Evolutionary conservation across 208 protist species (phyloP).

Genomic region (Angomonas deanei): DNA sequence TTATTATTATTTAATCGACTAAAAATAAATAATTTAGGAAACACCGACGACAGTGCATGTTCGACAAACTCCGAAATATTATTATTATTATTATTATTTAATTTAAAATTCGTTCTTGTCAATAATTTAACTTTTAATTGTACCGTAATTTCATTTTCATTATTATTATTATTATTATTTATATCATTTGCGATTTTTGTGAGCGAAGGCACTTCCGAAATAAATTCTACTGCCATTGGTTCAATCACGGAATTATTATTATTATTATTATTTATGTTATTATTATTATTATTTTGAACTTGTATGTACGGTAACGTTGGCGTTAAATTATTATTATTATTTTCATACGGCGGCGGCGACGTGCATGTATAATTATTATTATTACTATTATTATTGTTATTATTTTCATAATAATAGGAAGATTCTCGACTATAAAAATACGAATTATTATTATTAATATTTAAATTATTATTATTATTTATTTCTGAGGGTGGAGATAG

Average conservation of each 20-base stretch:
- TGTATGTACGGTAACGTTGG: too few species aligned
- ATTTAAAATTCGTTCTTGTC: neutral
- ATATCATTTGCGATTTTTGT: neutral
- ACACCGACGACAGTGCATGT: neutral
- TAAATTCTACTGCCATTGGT: neutral
- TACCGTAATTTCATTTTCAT: neutral
- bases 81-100: constrained; percentile 1
- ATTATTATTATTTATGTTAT: neutral
- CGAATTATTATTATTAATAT: neutral
- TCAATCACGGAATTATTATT: neutral
- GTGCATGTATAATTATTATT: too few species aligned
- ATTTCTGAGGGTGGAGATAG: too few species aligned
- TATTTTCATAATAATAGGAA: neutral
- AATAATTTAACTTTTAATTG: too few species aligned
- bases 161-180: neutral
- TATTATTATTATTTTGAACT: neutral
- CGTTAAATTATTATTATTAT: too few species aligned
- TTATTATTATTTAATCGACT: neutral
- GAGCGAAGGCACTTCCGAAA: neutral
- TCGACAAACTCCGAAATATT: neutral
- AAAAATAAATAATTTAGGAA: neutral
- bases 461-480: too few species aligned
- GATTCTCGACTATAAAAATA: neutral
- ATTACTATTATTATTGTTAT: neutral
- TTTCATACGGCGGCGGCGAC: too few species aligned